Percentiles rank a stretch among this genome's conserved stretches.
Evolutionary conservation across 176 grass and related monocot species (phyloP).

Genomic region (Carex parvula): DNA sequence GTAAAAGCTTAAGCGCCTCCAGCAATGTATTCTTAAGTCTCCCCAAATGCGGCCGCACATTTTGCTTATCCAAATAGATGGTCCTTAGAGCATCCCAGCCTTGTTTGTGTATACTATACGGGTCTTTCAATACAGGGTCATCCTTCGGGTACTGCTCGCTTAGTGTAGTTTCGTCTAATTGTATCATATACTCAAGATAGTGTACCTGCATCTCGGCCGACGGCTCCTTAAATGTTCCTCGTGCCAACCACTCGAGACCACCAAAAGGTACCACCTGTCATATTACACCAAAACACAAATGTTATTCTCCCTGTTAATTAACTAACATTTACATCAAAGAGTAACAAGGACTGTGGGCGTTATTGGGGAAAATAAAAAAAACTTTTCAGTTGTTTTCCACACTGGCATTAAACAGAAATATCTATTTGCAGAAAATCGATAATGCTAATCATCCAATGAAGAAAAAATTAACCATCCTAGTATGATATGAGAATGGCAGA

Average conservation of each 20-base stretch:
- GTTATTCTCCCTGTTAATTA: background rate
- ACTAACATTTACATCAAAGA: background rate
- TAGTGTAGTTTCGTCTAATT: slow-evolving; percentile 79
- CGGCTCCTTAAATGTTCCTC: slow-evolving; percentile 71
- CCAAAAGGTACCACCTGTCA: slow-evolving; percentile 72
- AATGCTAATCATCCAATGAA: background rate
- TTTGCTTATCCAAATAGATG: slow-evolving; percentile 89
- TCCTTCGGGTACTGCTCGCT: slow-evolving; percentile 69
- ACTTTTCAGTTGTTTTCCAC: background rate
- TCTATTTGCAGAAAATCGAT: background rate
- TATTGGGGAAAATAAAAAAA: background rate
- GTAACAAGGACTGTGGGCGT: background rate
- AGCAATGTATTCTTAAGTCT: slow-evolving; percentile 79
- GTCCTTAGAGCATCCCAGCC: slow-evolving; percentile 74
- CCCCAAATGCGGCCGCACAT: slow-evolving; percentile 68
- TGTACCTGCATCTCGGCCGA: slow-evolving; percentile 66
- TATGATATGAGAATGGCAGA: background rate
- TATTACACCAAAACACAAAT: background rate
- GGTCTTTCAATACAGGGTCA: slow-evolving; percentile 64
- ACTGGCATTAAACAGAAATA: background rate
- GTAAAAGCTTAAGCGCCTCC: slow-evolving; percentile 59
- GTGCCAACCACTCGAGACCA: slow-evolving; percentile 65
- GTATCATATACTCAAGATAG: slow-evolving; percentile 77
- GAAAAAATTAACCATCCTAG: background rate
- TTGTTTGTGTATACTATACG: slow-evolving; percentile 66